Percentiles rank a stretch among this genome's conserved stretches.
These are phyloP conservation scores for Paraphysoderma sedebokerense DNA, from an alignment of 371 early-diverging fungal species.

Conservation along the genomic window DNA sequence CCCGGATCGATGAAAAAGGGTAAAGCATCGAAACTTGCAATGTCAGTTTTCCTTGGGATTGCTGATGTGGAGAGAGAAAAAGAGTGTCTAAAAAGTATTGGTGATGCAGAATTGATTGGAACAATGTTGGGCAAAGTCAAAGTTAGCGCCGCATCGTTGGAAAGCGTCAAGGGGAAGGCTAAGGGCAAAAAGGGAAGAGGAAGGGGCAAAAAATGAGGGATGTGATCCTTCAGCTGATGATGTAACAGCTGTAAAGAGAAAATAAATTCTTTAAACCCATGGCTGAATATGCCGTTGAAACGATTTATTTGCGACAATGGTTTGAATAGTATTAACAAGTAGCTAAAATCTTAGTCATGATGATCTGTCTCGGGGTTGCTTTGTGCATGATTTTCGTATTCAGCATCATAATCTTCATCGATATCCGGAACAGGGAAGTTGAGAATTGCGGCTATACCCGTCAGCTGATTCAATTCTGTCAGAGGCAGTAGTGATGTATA, in stretches of 20 bases:
- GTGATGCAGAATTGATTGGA: constrained; percentile 61
- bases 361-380: too few species aligned
- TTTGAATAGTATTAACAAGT: too few species aligned
- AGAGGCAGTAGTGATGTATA: not conserved
- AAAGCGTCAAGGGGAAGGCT: constrained; percentile 42
- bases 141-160: constrained; percentile 54
- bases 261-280: too few species aligned
- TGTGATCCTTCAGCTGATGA: too few species aligned
- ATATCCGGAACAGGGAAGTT: constrained; percentile 34
- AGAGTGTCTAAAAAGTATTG: constrained; percentile 61
- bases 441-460: constrained; percentile 88
- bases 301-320: too few species aligned
- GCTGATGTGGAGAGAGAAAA: constrained; percentile 29
- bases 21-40: constrained; percentile 42
- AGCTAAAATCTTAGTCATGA: too few species aligned
- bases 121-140: constrained; percentile 79
- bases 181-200: constrained; percentile 24
- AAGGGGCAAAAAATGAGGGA: too few species aligned
- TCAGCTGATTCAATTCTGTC: constrained; percentile 65
- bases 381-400: too few species aligned
- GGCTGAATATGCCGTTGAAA: too few species aligned
- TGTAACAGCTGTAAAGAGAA: too few species aligned
- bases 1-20: constrained; percentile 97
- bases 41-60: constrained; percentile 9
- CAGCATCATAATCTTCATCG: too few species aligned